These are phyloP conservation scores for Monilinia polystroma DNA, from an alignment of 2,329 filamentous ascomycete species.

Conservation along the genomic window DNA sequence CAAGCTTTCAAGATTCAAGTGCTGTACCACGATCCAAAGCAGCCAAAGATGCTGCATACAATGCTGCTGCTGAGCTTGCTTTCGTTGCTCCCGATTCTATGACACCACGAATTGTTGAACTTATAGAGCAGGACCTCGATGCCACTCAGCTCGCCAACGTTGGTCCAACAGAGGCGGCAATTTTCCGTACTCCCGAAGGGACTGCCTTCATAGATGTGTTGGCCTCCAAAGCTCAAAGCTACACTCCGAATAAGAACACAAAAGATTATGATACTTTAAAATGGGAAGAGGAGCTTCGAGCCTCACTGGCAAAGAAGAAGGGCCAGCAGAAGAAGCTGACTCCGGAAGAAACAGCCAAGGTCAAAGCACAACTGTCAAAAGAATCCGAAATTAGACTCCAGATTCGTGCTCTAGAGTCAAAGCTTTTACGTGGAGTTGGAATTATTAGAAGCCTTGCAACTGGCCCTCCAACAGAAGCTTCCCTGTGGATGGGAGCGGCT, in stretches of 20 bases:
- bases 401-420: constrained; percentile 68
- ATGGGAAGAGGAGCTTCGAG: constrained; percentile 91
- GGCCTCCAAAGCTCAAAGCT: constrained; percentile 71
- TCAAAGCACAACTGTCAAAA: constrained; percentile 86
- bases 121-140: constrained; percentile 73
- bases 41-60: constrained; percentile 71
- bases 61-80: constrained; percentile 83
- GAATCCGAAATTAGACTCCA: constrained; percentile 74
- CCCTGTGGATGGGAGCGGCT: constrained; percentile 82
- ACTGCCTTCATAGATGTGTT: constrained; percentile 88
- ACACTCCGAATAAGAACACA: constrained; percentile 77
- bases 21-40: constrained; percentile 40
- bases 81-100: constrained; percentile 88
- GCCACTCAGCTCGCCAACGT: constrained; percentile 66
- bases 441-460: constrained; percentile 79
- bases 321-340: constrained; percentile 89
- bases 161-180: constrained; percentile 85
- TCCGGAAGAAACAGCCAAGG: constrained; percentile 82
- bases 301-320: constrained; percentile 89
- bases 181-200: constrained; percentile 86
- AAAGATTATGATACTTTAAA: constrained; percentile 96
- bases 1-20: constrained; percentile 49
- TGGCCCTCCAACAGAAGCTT: constrained; percentile 85
- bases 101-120: constrained; percentile 70
- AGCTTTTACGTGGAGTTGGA: constrained; percentile 77